Evolutionary conservation across 2,329 filamentous ascomycete species (phyloP), one percentile per base, ranked within the genome.

Genomic region (Dactylellina drechsleri): DNA sequence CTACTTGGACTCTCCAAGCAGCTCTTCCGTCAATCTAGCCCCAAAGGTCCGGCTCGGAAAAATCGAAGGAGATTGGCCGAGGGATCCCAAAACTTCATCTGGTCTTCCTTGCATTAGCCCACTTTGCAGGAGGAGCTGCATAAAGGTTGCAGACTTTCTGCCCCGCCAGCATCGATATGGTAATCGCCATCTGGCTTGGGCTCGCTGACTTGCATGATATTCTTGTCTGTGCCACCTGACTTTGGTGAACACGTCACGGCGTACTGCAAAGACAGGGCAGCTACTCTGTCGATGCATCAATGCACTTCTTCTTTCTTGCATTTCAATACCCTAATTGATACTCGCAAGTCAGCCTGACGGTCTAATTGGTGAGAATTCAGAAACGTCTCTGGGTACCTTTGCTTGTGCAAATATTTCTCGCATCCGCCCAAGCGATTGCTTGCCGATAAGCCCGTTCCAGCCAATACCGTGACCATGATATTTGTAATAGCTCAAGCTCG

Each of bases 231-330:
- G 62, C 70, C 70, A 74, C 70, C 62, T 75, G 71, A 75, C 71
- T 10, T 50, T 31, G 53, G 18, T 65, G 71, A 60, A 75, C 71
- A 75, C 71, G 71, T 75, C 71, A 75, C 71, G 60, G 53, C 57
- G 58, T 40, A 58, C 31, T 66, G 58, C 57, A 64, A 52, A 67
- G 12, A 41, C 43, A 43, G 43, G 58, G 50, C 53, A 13, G 18
- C 28, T 13, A n/a, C 53, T 41, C n/a, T 52, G 47, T 40, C 64
- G 56, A 36, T 60, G 54, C 28, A 54, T 67, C 65, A 45, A 60
- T 47, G 58, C 26, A 43, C 41, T 20, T 47, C 1, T 2, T 61
- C 36, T 28, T 13, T 60, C 13, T 23, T 60, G 43, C 41, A 49
- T 31, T 47, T 20, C 28, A 15, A 62, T 52, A 40, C 20, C 47